These are phyloP conservation scores for Linnemannia schmuckeri DNA, from an alignment of 192 early-diverging fungal species.

Conservation along the genomic window DNA sequence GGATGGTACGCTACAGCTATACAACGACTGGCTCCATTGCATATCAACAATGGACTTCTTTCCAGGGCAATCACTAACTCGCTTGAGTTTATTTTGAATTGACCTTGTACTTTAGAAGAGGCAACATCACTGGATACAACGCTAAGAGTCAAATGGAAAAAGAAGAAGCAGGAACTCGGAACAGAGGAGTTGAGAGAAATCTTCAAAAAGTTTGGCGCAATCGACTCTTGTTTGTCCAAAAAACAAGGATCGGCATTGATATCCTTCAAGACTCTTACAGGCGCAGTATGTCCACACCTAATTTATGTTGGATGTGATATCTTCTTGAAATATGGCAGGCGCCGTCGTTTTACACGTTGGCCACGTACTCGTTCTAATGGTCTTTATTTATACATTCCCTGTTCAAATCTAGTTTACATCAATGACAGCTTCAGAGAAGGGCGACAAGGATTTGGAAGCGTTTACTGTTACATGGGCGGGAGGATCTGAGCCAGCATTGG, in stretches of 20 bases:
- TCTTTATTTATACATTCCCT: neutral
- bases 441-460: constrained; percentile 27
- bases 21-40: too few species aligned
- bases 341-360: neutral
- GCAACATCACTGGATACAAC: constrained; percentile 59
- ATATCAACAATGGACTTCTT: neutral
- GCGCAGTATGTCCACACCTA: constrained; percentile 55
- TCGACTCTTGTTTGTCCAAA: constrained; percentile 59
- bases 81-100: neutral
- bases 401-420: constrained; percentile 48
- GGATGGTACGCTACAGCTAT: constrained; percentile 19
- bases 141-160: constrained; percentile 65
- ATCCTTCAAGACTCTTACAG: constrained; percentile 60
- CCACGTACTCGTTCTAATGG: neutral
- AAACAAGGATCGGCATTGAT: constrained; percentile 59
- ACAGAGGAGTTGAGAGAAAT: constrained; percentile 35
- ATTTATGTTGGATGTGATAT: too few species aligned
- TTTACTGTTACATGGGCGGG: constrained; percentile 65
- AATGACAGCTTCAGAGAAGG: constrained; percentile 53
- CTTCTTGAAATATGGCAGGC: neutral
- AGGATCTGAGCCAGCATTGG: constrained; percentile 55
- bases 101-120: constrained; percentile 17
- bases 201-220: constrained; percentile 54
- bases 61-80: neutral
- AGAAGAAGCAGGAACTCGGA: constrained; percentile 58